Percentiles rank a stretch among this genome's conserved stretches.
phyloP scores from a whole-genome alignment of 352 stramenopile species.

The Globisporangium apiculatum region DNA sequence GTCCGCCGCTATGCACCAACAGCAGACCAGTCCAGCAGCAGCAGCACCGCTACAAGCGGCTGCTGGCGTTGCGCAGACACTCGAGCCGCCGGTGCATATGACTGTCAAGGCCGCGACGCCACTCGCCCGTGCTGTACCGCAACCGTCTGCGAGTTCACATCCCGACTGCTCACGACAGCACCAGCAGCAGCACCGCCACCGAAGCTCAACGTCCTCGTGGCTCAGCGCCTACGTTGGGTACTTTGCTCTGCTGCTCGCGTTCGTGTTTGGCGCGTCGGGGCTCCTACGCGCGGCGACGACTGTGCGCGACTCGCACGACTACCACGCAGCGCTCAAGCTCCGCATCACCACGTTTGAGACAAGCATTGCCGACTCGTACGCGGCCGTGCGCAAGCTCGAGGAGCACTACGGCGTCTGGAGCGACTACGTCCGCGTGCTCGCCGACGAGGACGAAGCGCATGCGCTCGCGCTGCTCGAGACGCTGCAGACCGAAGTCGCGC shows the following conservation, averaged over 20 bases:
- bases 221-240: constrained; percentile 21
- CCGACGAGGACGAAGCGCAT: constrained; percentile 61
- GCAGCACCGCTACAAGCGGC: background rate
- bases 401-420: constrained; percentile 66
- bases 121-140: too few species aligned
- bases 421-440: constrained; percentile 61
- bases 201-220: constrained; percentile 12
- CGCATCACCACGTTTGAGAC: constrained; percentile 54
- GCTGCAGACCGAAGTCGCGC: constrained; percentile 60
- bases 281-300: constrained; percentile 39
- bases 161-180: background rate
- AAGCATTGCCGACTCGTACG: constrained; percentile 60
- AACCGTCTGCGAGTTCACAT: background rate
- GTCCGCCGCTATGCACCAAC: background rate
- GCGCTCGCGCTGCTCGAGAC: constrained; percentile 50
- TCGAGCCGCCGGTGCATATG: constrained; percentile 1
- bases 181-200: background rate
- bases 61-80: too few species aligned
- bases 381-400: constrained; percentile 57
- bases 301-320: constrained; percentile 51
- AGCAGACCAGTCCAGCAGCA: background rate
- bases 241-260: constrained; percentile 30
- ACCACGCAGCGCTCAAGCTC: constrained; percentile 46
- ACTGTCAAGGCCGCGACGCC: constrained; percentile 1
- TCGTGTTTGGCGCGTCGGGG: constrained; percentile 45